Base-by-base conservation (phyloP, 257 asterid genomes). In the Nicotiana attenuata region DNA sequence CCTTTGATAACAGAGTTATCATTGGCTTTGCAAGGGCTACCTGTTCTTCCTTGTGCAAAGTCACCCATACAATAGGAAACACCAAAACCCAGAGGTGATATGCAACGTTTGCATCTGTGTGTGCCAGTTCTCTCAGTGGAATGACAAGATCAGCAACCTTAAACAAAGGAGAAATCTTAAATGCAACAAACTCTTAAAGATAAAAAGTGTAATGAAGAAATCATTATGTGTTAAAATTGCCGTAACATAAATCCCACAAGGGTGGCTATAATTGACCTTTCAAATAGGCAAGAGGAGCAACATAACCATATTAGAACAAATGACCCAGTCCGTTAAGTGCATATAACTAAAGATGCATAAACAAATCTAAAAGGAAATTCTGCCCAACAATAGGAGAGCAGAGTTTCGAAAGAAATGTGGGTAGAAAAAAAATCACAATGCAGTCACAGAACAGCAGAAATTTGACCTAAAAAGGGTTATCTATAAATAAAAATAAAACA, bases 11-110 rank as follows among this genome's bases (percentile, higher is more conserved):
- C 64, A 96, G 94, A 83, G 92, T 90, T 80, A 96, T 94, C 98
- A 96, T 96, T 7, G 98, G 98, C 93, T 96, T 96, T 81, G 99
- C 98, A 80, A 96, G 92, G 26, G 93, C 92, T 45, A 93, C 95
- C 88, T 96, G 99, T 87, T 96, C 97, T 83, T 94, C 99, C 88
- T 96, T 96, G 76, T 91, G 98, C 84, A 96, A 92, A 83, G 99
- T 96, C 82, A 94, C 98, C 99, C 99, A 96, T 81, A 94, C 99
- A 88, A 96, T 96, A 81, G 99, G 99, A 85, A 96, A 96, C 73
- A 96, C 97, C 92, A 96, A 87, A 71, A 96, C 99, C 99, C 99
- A 96, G 82, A 96, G 88, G 87, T 92, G 98, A 89, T 93, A 96
- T 7, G 99, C 98, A 66, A 94, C 97, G 83, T 94, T 91, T 84